A percentile compares a stretch with the other conserved stretches of the same genome.
phyloP scores from a whole-genome alignment of 2,329 filamentous ascomycete species.

The Sporothrix globosa region DNA sequence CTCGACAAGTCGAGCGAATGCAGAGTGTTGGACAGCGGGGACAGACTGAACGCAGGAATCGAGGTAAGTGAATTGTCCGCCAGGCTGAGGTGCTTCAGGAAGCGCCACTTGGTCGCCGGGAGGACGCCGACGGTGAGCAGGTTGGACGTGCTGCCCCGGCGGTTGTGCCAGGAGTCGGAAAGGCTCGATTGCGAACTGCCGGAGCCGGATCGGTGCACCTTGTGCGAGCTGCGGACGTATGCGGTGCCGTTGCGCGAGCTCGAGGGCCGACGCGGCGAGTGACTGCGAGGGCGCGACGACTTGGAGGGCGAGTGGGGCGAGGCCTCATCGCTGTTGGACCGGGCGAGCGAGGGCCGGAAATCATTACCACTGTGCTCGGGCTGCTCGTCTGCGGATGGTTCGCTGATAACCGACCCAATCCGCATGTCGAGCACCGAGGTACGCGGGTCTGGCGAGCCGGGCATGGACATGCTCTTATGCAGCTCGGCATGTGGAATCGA shows the following conservation, averaged over 20 bases:
- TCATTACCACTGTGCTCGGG: conserved; percentile 40
- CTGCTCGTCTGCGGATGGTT: conserved; percentile 49
- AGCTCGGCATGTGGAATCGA: conserved; percentile 67
- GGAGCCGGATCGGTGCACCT: conserved; percentile 83
- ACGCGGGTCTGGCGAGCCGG: conserved; percentile 61
- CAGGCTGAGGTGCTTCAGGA: conserved; percentile 86
- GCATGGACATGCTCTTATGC: conserved; percentile 68
- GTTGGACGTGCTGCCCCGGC: conserved; percentile 77
- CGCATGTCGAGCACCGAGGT: conserved; percentile 55
- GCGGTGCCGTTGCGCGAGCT: conserved; percentile 71
- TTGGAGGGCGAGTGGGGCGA: conserved; percentile 49
- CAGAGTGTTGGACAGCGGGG: conserved; percentile 82
- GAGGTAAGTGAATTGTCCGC: conserved; percentile 88
- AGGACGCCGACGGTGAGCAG: conserved; percentile 71
- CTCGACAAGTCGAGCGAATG: conserved; percentile 90
- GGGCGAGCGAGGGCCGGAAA: conserved; percentile 51
- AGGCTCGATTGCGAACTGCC: conserved; percentile 87
- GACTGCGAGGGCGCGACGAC: conserved; percentile 66
- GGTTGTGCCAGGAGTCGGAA: conserved; percentile 65
- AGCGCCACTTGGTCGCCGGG: conserved; percentile 89
- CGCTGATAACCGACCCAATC: conserved; percentile 63
- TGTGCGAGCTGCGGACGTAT: conserved; percentile 69
- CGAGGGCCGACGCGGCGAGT: conserved; percentile 76
- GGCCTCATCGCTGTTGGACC: conserved; percentile 53
- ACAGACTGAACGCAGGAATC: conserved; percentile 73